Percentiles rank a stretch among this genome's conserved stretches.
Conservation (phyloP, 495 filamentous ascomycete species). For the Aspergillus kassunensis region DNA sequence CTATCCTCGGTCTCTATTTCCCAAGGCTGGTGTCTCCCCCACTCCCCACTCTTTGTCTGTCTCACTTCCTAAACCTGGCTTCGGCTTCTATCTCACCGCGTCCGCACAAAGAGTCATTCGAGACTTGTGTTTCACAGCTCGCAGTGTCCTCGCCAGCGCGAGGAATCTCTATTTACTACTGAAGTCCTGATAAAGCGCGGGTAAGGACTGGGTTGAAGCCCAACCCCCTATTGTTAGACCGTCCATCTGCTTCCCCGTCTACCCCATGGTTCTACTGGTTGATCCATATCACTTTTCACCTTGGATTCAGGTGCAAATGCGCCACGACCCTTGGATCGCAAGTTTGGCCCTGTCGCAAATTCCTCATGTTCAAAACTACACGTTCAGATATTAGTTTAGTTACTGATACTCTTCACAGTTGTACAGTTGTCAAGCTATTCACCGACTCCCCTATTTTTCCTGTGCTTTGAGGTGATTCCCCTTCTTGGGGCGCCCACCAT, state of each 20-base stretch:
- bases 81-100: conserved; percentile 9
- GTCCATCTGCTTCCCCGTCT: background rate
- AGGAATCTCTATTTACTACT: background rate
- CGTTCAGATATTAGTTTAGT: background rate
- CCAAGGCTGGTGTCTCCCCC: background rate
- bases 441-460: background rate
- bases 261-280: conserved; percentile 7
- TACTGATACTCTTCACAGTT: conserved; percentile 11
- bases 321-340: conserved; percentile 4
- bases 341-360: conserved; percentile 1
- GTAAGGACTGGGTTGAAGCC: background rate
- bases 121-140: conserved; percentile 14
- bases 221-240: background rate
- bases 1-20: background rate
- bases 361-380: background rate
- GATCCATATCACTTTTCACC: background rate
- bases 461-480: conserved; percentile 2
- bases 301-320: conserved; percentile 11
- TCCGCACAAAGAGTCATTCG: conserved; percentile 10
- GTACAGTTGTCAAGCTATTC: conserved; percentile 7
- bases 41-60: background rate
- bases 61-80: background rate
- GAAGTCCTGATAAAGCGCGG: background rate
- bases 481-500: conserved; percentile 14
- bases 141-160: conserved; percentile 15